These are phyloP conservation scores for Neurospora sp. DNA, from an alignment of 495 filamentous ascomycete species.

Conservation along the genomic window DNA sequence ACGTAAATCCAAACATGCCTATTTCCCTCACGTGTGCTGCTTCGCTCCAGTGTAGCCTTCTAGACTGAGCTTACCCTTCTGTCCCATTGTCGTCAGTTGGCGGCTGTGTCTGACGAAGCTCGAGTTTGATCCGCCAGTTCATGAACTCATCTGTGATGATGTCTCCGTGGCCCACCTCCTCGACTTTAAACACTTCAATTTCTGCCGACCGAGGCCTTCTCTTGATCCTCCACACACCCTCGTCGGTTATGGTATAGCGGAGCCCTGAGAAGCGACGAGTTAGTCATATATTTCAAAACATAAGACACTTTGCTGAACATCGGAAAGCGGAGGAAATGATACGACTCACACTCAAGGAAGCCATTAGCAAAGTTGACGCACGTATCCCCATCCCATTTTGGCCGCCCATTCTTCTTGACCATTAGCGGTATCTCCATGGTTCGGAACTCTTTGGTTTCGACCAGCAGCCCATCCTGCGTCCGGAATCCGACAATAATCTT, in stretches of 20 bases:
- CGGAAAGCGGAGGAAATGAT: neutral
- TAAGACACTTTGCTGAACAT: neutral
- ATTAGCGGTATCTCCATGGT: conserved; percentile 64
- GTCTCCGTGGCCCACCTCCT: conserved; percentile 61
- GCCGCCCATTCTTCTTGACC: conserved; percentile 52
- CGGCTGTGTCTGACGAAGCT: conserved; percentile 8
- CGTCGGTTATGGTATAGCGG: conserved; percentile 51
- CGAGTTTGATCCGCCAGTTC: conserved; percentile 55
- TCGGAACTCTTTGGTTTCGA: conserved; percentile 61
- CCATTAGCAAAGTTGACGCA: conserved; percentile 79
- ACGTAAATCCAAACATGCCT: neutral
- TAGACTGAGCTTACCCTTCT: neutral
- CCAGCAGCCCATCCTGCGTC: conserved; percentile 59
- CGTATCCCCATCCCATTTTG: conserved; percentile 75
- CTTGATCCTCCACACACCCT: conserved; percentile 77
- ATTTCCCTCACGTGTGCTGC: neutral
- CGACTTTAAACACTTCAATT: conserved; percentile 63
- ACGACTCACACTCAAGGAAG: conserved; percentile 58
- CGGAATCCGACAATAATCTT: conserved; percentile 89
- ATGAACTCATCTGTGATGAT: conserved; percentile 72
- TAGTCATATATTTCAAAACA: neutral
- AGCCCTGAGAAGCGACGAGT: conserved; percentile 39
- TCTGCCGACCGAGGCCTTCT: conserved; percentile 40
- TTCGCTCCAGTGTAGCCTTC: neutral
- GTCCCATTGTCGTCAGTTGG: neutral